Base-by-base conservation (phyloP, 805 yeast genomes). In the Candida maesae region DNA sequence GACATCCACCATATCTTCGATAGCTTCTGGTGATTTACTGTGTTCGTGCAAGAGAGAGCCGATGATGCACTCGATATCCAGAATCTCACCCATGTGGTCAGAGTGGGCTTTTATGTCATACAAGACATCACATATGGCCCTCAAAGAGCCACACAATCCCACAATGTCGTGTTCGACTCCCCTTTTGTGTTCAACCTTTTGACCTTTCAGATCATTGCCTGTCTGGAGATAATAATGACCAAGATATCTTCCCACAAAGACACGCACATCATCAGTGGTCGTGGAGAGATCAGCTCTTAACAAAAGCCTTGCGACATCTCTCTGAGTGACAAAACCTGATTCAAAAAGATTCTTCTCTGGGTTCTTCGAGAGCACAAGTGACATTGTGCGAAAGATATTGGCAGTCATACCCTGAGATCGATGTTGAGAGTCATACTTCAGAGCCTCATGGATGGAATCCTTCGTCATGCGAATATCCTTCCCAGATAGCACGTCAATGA, bases 11-110 rank as follows among this genome's bases (percentile, higher is more conserved):
- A 38, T 12, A 8, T 25, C 15, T 16, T 46, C 44, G 6, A 51
- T 13, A 14, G 39, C 9, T 24, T 45, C 11, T 37, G 52, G 27
- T 10, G 45, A 39, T 1, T 39, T 33, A n/a, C 50, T 44, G 39
- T 53, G 58, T 21, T 58, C 61, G 42, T 59, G 49, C 2, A 70
- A 44, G 14, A 73, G 51, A 9, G 60, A 66, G 2, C 78, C 77
- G 8, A 70, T 30, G 6, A 70, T 52, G 4, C 67, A 45, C 29
- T 74, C 76, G 32, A 70, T 59, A 37, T 65, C 53, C 5, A 47
- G 28, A 9, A 32, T 32, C 5, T 61, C 59, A 10, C 52, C 50
- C 8, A 15, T 6, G 21, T 18, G 11, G 5, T 36, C n/a, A 2
- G 39, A 16, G 14, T 15, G 9, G 4, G 7, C 44, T 11, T 55